Percentiles rank a stretch among this genome's conserved stretches.
Evolutionary conservation across 331 rosid species (phyloP).

Genomic region (Saraca asoca): DNA sequence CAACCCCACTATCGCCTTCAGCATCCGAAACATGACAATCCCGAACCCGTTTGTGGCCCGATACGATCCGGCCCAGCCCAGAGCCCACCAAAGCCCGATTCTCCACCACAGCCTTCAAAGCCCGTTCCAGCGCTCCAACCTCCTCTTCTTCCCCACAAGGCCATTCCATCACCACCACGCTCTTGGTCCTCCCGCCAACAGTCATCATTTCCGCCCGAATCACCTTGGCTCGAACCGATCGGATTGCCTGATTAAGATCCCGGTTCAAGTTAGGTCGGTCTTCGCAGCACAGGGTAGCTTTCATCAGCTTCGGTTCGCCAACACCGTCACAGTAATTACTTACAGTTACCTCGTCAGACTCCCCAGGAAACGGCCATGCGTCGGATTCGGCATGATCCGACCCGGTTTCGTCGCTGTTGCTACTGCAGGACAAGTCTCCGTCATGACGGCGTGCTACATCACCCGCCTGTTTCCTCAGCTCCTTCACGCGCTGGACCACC

Average conservation of each 20-base stretch:
- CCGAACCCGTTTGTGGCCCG: conserved; percentile 62
- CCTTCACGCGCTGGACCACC: conserved; percentile 76
- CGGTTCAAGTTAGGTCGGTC: conserved; percentile 73
- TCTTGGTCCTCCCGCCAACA: conserved; percentile 77
- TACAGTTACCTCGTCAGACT: conserved; percentile 63
- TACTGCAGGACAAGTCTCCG: conserved; percentile 12
- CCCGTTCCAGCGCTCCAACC: conserved; percentile 59
- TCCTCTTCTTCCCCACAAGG: conserved; percentile 42
- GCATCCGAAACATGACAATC: conserved; percentile 27
- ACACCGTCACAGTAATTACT: conserved; percentile 43
- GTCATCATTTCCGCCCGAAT: conserved; percentile 84
- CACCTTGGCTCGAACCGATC: conserved; percentile 53
- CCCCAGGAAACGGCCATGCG: conserved; percentile 59
- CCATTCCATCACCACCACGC: conserved; percentile 63
- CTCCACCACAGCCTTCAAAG: conserved; percentile 78
- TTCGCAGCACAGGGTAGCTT: conserved; percentile 75
- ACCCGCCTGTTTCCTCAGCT: conserved; percentile 52
- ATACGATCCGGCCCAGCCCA: conserved; percentile 34
- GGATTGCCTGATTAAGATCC: conserved; percentile 59
- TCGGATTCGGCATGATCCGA: conserved; percentile 28
- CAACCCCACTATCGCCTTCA: conserved; percentile 27
- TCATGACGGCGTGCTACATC: conserved; percentile 44
- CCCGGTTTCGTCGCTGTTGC: conserved; percentile 28
- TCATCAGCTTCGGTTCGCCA: conserved; percentile 42
- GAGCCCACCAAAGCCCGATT: conserved; percentile 55